Evolutionary conservation across 495 filamentous ascomycete genomes (phyloP).

Genomic region (Xylaria venustula): DNA sequence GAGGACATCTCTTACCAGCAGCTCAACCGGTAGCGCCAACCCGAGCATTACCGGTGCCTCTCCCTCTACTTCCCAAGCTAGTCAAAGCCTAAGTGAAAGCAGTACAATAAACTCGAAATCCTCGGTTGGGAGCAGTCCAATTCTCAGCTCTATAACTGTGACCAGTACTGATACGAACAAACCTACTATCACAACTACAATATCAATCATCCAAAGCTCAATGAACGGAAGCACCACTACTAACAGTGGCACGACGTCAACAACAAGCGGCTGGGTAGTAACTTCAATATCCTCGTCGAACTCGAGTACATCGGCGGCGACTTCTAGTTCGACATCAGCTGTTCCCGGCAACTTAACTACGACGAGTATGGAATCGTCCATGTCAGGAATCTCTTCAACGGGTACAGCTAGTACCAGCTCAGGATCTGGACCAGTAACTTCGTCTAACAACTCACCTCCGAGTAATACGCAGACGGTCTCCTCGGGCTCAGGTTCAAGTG

Average conservation of each 20-base stretch:
- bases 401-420: not conserved
- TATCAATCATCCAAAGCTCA: not conserved
- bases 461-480: slow-evolving; percentile 4
- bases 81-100: not conserved
- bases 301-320: not conserved
- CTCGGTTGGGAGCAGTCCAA: not conserved
- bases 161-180: not conserved
- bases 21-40: not conserved
- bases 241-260: not conserved
- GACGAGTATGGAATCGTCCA: not conserved
- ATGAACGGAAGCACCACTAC: not conserved
- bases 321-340: not conserved
- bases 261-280: not conserved
- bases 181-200: not conserved
- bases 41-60: not conserved
- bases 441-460: not conserved
- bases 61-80: not conserved
- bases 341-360: not conserved
- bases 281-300: not conserved
- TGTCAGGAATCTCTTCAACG: not conserved
- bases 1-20: not conserved
- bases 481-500: not conserved
- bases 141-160: not conserved
- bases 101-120: not conserved
- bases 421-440: not conserved